Evolutionary conservation across 768 basidiomycete species (phyloP), one percentile per base, ranked within the genome.

Genomic region (Mycena haematopus): DNA sequence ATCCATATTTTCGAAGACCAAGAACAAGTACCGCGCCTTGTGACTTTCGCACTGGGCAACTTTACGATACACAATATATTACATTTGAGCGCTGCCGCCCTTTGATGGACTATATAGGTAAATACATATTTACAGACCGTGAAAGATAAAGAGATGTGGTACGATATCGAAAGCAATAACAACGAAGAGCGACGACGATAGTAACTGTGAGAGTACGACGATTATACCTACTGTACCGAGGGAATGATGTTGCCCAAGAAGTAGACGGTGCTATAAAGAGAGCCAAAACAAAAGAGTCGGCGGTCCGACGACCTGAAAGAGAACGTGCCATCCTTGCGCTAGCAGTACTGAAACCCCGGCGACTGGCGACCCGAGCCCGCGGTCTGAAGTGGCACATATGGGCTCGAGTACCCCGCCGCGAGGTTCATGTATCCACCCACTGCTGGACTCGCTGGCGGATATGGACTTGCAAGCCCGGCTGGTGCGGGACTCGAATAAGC

Each of bases 81-180:
- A 51, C 50, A 51, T 51, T 51, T 52, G 21, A 52, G 50, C 50
- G 33, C 21, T 29, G 19, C 11, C 25, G 50, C 33, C 21, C 55
- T 36, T 36, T 11, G 9, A 56, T 56, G 35, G 33, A 33, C 11
- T 56, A 56, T 31, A 21, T 24, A 22, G 14, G 33, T 58, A 58
- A 15, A 50, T 50, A 36, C 36, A 9, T 36, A 36, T 36, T 36
- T 36, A 58, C 47, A 58, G 22, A 35, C 35, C 25, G n/a, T 50
- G 56, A 27, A 57, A 27, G 17, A 56, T 36, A 57, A 49, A 58
- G 36, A 50, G 40, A 13, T 58, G 56, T 19, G 35, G 27, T 42
- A 35, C 17, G 31, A 24, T 57, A 57, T 56, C 57, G 57, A 58
- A 51, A 58, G 57, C 57, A 51, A 44, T 58, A 44, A 47, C 44